These are phyloP conservation scores for Neurospora sp. DNA, from an alignment of 495 filamentous ascomycete genomes.

Conservation along the genomic window DNA sequence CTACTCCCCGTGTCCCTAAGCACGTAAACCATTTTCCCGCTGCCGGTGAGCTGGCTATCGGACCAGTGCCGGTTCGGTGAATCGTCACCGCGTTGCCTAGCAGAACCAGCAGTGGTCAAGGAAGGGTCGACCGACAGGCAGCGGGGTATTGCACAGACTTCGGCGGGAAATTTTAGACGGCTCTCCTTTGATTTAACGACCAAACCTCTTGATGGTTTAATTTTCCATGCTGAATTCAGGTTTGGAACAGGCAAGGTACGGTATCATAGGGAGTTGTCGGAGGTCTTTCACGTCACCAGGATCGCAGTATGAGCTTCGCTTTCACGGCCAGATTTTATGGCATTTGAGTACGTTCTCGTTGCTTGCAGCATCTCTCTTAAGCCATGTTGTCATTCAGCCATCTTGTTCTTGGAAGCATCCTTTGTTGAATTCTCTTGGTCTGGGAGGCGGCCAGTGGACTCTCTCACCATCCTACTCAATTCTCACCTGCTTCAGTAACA, in stretches of 20 bases:
- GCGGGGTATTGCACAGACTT: not conserved
- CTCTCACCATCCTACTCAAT: not conserved
- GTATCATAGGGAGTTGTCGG: not conserved
- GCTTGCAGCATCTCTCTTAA: not conserved
- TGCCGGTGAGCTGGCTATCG: not conserved
- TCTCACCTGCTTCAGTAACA: not conserved
- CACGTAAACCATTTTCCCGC: not conserved
- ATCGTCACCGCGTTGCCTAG: not conserved
- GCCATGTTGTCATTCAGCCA: not conserved
- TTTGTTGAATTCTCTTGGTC: not conserved
- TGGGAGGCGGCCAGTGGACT: not conserved
- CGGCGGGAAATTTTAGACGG: not conserved
- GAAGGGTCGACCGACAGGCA: not conserved
- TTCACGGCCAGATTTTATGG: not conserved
- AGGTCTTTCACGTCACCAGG: not conserved
- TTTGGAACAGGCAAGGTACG: too few species aligned
- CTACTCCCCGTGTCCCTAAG: accelerated
- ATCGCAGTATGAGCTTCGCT: not conserved
- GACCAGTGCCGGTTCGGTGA: not conserved
- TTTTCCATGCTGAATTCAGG: too few species aligned
- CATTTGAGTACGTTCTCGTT: too few species aligned
- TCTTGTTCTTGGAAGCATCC: not conserved
- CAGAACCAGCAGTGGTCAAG: not conserved
- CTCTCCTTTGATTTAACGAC: not conserved
- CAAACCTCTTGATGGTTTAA: not conserved